Conservation (phyloP, 1,139 yeast species). For the Geotrichum klebahnii region DNA sequence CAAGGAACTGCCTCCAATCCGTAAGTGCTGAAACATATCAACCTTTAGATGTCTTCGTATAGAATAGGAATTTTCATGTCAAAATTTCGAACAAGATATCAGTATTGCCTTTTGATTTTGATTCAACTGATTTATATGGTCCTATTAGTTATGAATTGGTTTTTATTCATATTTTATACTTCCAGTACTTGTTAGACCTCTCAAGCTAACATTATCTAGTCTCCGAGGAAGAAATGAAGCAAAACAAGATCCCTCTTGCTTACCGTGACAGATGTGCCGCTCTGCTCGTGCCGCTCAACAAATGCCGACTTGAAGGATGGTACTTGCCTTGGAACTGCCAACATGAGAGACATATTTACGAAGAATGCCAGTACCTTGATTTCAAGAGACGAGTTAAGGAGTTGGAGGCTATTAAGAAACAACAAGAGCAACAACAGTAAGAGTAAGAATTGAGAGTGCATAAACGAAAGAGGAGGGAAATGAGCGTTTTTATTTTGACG, state of each 20-base stretch:
- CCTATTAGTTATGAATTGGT: no score
- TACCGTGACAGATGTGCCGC: conserved; percentile 88
- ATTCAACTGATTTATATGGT: no score
- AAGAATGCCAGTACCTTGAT: conserved; percentile 80
- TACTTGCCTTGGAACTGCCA: conserved; percentile 68
- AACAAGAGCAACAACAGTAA: conserved; percentile 4
- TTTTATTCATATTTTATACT: neutral
- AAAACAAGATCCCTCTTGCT: conserved; percentile 70
- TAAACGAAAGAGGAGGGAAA: conserved; percentile 3
- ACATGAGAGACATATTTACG: conserved; percentile 79
- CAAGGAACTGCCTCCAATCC: conserved; percentile 39
- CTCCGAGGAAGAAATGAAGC: conserved; percentile 80
- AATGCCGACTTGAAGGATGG: conserved; percentile 53
- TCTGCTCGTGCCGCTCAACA: conserved; percentile 61
- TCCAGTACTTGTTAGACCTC: conserved; percentile 17
- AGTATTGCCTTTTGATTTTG: no score
- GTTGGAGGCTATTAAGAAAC: conserved; percentile 53
- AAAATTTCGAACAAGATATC: no score
- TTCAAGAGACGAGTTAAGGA: conserved; percentile 77
- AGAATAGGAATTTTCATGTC: no score
- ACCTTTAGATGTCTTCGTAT: no score
- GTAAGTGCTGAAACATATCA: conserved; percentile 30
- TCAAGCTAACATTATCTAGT: conserved; percentile 41
- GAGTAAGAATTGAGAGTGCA: conserved; percentile 3
- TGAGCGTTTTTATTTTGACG: no score